Evolutionary conservation across 129 eudicot genomes (phyloP), one percentile per base, ranked within the genome.

Genomic region (Flaveria brownii): DNA sequence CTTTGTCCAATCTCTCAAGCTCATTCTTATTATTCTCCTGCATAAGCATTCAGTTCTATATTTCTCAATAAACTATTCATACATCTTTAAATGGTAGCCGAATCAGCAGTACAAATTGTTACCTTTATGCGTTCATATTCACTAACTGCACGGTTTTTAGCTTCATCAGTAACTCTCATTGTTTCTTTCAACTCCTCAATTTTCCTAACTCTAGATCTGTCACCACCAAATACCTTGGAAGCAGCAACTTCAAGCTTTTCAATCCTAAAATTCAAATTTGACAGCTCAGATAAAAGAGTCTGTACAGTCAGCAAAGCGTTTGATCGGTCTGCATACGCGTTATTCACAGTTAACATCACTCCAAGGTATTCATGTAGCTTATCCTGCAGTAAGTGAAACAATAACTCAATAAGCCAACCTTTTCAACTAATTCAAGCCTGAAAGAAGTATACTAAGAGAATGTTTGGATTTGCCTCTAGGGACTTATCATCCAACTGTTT

Each of bases 321-420:
- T 75, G 97, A 86, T n/a, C 97, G 86, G 65, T 94, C 98, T 26
- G 90, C 56, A 89, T 87, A 91, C 25, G 97, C 98, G 71, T 86
- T 89, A 71, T 94, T 89, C 50, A 94, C 91, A 75, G 96, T 88
- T 70, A 94, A 65, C 97, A 94, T 91, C 79, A 87, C 89, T 72
- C 97, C 98, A 28, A 94, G 96, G 70, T 94, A 91, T 20, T 94
- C 98, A 83, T 94, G 98, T 47, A 94, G 96, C 87, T 91, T 89
- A 83, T 88, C 98, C 98, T 94, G 92, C 76, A 84, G 15, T 65
- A 74, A 25, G 43, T 59, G 8, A 65, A 77, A 47, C 52, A 60
- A 80, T 8, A 72, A 12, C 36, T 15, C 59, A 47, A 55, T 8
- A 72, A 12, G 25, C 26, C 59, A 47, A 55, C 0, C 54, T 12